Percentiles rank a stretch among this genome's conserved stretches.
phyloP scores from a whole-genome alignment of 495 filamentous ascomycete species.

The Aspergillus hancockii region DNA sequence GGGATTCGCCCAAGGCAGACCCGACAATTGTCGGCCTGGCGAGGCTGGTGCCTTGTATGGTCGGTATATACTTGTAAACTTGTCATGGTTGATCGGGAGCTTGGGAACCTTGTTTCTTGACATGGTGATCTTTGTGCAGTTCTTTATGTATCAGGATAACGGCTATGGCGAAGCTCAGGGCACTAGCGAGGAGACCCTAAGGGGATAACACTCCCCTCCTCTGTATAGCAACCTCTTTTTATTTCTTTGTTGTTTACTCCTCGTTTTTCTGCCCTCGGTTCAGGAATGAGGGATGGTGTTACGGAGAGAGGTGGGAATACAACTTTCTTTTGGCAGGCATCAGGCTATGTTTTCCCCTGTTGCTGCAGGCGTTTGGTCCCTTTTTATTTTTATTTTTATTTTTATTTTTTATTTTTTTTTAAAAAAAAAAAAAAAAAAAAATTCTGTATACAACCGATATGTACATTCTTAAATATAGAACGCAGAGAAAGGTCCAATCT shows the following conservation, averaged over 20 bases:
- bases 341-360: not conserved
- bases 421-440: too few relatives aligned
- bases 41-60: slow-evolving; percentile 64
- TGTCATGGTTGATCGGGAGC: slow-evolving; percentile 87
- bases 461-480: not conserved
- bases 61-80: slow-evolving; percentile 81
- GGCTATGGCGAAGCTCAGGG: slow-evolving; percentile 18
- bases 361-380: not conserved
- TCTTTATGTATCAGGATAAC: slow-evolving; percentile 72
- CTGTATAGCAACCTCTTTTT: not conserved
- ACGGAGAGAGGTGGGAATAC: not conserved
- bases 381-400: too few relatives aligned
- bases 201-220: slow-evolving; percentile 3
- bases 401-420: too few relatives aligned
- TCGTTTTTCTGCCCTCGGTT: not conserved
- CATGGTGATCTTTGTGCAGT: slow-evolving; percentile 84
- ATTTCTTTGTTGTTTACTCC: not conserved
- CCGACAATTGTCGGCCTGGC: slow-evolving; percentile 49
- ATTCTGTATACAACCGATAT: not conserved
- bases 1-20: slow-evolving; percentile 7
- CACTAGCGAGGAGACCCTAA: slow-evolving; percentile 2
- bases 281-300: not conserved
- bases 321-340: not conserved
- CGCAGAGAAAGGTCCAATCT: not conserved
- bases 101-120: slow-evolving; percentile 84